These are phyloP conservation scores for Blastocystis sp. DNA, from an alignment of 352 stramenopile species.

Conservation along the genomic window DNA sequence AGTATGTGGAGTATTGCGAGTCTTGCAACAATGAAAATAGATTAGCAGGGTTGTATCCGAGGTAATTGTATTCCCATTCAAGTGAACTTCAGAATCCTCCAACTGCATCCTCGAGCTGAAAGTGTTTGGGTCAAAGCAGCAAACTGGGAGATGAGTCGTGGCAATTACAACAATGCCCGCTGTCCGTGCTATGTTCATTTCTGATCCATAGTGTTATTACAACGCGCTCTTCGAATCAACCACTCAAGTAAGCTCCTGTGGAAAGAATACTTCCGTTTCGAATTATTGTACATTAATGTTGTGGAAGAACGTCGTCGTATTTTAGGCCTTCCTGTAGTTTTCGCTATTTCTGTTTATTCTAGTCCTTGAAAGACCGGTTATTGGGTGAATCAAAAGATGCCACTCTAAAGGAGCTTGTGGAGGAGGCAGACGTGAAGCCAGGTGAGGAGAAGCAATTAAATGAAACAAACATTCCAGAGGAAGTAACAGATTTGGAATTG, in stretches of 20 bases:
- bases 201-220: constrained; percentile 16
- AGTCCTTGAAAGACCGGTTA: constrained; percentile 25
- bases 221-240: constrained; percentile 56
- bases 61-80: neutral
- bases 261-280: constrained; percentile 59
- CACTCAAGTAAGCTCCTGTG: constrained; percentile 49
- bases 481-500: neutral
- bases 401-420: neutral
- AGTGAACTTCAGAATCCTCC: constrained; percentile 32
- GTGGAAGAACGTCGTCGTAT: constrained; percentile 48
- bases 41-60: constrained; percentile 2
- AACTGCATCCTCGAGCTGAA: constrained; percentile 50
- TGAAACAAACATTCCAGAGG: neutral
- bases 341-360: neutral
- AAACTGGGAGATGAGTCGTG: constrained; percentile 30
- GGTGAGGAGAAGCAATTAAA: neutral
- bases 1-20: constrained; percentile 59
- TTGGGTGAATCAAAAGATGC: constrained; percentile 19
- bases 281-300: constrained; percentile 52
- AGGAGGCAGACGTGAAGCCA: neutral
- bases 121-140: constrained; percentile 36
- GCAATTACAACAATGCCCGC: constrained; percentile 8
- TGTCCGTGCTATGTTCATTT: neutral
- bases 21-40: neutral
- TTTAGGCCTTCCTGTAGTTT: constrained; percentile 29